A percentile compares a stretch with the other conserved stretches of the same genome.
Conservation (phyloP, 352 stramenopile genomes). For the Phytophthora fragariae region DNA sequence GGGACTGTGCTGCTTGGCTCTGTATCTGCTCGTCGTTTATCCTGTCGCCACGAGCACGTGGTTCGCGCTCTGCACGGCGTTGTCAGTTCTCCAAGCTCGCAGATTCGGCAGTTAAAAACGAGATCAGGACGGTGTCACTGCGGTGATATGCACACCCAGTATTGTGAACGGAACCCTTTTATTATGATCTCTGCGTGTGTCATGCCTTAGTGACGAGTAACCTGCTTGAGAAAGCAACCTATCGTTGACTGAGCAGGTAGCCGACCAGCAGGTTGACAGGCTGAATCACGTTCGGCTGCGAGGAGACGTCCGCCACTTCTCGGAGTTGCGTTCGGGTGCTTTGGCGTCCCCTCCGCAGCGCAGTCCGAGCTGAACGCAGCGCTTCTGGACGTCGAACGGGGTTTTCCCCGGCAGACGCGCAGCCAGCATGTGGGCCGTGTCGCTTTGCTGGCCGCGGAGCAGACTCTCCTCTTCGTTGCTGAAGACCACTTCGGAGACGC, state of each 20-base stretch:
- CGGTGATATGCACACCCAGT: neutral
- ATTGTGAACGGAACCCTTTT: slow-evolving; percentile 4
- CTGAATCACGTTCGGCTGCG: slow-evolving; percentile 9
- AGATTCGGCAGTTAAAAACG: slow-evolving; percentile 53
- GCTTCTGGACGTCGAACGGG: slow-evolving; percentile 49
- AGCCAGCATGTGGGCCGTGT: slow-evolving; percentile 49
- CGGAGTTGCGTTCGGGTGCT: slow-evolving; percentile 46
- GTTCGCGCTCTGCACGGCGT: slow-evolving; percentile 52
- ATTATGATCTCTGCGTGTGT: slow-evolving; percentile 8
- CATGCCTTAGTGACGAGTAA: neutral
- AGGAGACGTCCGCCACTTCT: slow-evolving; percentile 47
- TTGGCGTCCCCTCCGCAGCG: slow-evolving; percentile 48
- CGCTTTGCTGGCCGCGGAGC: slow-evolving; percentile 48
- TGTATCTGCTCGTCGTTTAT: slow-evolving; percentile 42
- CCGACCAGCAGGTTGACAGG: neutral
- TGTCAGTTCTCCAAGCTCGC: slow-evolving; percentile 59
- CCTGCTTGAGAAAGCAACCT: neutral
- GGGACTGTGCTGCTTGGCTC: slow-evolving; percentile 40
- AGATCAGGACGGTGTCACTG: neutral
- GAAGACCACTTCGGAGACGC: slow-evolving; percentile 47
- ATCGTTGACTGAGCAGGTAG: neutral
- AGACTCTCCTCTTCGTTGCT: slow-evolving; percentile 61
- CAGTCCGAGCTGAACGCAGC: slow-evolving; percentile 64
- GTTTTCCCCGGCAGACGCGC: slow-evolving; percentile 44
- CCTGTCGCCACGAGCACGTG: slow-evolving; percentile 44